Evolutionary conservation across 352 stramenopile genomes (phyloP), one percentile per base, ranked within the genome.

Genomic region (Globisporangium emineosum): DNA sequence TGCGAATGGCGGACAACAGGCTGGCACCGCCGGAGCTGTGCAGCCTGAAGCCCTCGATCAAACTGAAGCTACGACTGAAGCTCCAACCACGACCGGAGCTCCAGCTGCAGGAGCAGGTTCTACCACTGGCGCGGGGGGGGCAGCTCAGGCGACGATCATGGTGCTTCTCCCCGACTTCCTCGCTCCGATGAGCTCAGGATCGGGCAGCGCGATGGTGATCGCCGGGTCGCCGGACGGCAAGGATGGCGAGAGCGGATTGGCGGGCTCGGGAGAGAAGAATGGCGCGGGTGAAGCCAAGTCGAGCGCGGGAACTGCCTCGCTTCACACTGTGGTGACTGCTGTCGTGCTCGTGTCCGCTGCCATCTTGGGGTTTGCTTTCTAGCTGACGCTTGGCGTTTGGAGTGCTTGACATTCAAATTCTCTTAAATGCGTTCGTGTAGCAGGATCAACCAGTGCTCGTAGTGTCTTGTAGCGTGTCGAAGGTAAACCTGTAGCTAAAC

Each of bases 121-220:
- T 35, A 17, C 19, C n/a, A 72, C n/a, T 15, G 15, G 23, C 47
- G 29, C 47, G 21, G 23, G 29, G 10, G 23, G 33, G 25, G 23
- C 78, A 55, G 42, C 52, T 12, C 75, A 76, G 17, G 68, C 73
- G n/a, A 83, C 77, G 33, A 81, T 86, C 61, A 86, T 86, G 77
- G 75, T 86, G 42, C 59, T 86, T 8, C 57, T 86, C 50, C 77
- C 75, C 3, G 77, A 81, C 43, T 81, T 77, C 37, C 67, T 86
- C n/a, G 73, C 76, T 7, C 62, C 64, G 10, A 30, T 21, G n/a
- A 17, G n/a, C 25, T 81, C 75, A 42, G 75, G 77, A 30, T 86
- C 77, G 0, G 71, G 73, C 21, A 81, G 75, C 33, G 66, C 71
- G 47, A 79, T 85, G 76, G 76, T 66, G 17, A 30, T 79, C 54